Evolutionary conservation across 352 stramenopile species (phyloP).

Genomic region (Phytophthora tubulina): DNA sequence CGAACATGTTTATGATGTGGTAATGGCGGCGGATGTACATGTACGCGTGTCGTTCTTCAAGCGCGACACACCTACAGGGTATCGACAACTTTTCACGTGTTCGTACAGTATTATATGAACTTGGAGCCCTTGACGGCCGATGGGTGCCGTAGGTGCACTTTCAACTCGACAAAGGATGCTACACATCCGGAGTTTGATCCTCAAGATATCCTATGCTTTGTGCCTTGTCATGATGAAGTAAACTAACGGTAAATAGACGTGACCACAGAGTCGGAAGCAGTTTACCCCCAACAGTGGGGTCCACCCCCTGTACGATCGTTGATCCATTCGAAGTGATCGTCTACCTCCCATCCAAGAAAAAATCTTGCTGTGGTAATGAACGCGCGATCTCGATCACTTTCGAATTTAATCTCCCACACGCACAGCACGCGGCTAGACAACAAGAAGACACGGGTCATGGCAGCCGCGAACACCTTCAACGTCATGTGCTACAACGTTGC

Average conservation of each 20-base stretch:
- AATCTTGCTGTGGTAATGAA: not conserved
- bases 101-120: too few species aligned
- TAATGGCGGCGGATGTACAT: too few species aligned
- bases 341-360: not conserved
- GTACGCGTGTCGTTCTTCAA: too few species aligned
- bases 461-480: slow-evolving; percentile 46
- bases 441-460: not conserved
- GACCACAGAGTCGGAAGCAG: too few species aligned
- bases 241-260: not conserved
- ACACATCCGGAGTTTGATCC: not conserved
- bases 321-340: not conserved
- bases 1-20: too few species aligned
- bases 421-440: not conserved
- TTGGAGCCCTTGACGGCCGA: too few species aligned
- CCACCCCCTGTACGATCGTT: too few species aligned
- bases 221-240: not conserved
- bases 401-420: not conserved
- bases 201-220: not conserved
- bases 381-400: not conserved
- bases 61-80: too few species aligned
- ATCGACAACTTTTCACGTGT: too few species aligned
- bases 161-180: not conserved
- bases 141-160: too few species aligned
- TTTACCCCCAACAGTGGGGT: too few species aligned
- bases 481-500: slow-evolving; percentile 63